A percentile compares a stretch with the other conserved stretches of the same genome.
These are phyloP conservation scores for Aureobasidium subglaciale DNA, from an alignment of 2,329 filamentous ascomycete species.

Conservation along the genomic window DNA sequence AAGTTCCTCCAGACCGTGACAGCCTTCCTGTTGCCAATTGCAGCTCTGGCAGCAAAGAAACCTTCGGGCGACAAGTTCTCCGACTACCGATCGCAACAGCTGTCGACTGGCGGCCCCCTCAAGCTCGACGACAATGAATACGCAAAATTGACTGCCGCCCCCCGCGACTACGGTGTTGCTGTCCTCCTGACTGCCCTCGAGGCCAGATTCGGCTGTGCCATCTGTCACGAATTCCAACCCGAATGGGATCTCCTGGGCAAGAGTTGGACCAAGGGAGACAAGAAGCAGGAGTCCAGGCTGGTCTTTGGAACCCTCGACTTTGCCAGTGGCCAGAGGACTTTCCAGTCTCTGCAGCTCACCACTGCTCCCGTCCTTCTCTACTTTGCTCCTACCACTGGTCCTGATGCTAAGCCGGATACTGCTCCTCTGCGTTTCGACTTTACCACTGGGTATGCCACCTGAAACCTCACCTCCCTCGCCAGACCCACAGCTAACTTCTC, in stretches of 20 bases:
- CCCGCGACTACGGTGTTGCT: conserved; percentile 75
- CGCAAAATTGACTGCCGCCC: conserved; percentile 64
- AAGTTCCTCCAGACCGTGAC: conserved; percentile 58
- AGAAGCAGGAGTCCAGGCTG: conserved; percentile 61
- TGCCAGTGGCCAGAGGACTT: conserved; percentile 70
- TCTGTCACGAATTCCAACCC: conserved; percentile 86
- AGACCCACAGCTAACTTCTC: conserved; percentile 1
- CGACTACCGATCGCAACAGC: conserved; percentile 61
- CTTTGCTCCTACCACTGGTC: conserved; percentile 78
- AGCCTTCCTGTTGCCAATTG: conserved; percentile 54
- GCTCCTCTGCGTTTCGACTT: conserved; percentile 82
- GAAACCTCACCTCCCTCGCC: background rate
- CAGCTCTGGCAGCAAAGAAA: conserved; percentile 58
- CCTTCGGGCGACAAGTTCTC: conserved; percentile 57
- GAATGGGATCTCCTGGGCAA: conserved; percentile 84
- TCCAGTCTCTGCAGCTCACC: conserved; percentile 91
- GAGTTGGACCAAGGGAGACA: conserved; percentile 84
- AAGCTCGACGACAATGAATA: conserved; percentile 74
- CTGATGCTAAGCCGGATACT: conserved; percentile 62
- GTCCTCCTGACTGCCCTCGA: conserved; percentile 85
- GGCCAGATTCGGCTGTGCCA: conserved; percentile 69
- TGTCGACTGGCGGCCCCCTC: conserved; percentile 54
- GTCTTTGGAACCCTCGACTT: conserved; percentile 87
- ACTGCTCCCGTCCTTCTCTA: conserved; percentile 85
- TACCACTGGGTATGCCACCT: conserved; percentile 57